Percentiles rank a stretch among this genome's conserved stretches.
Evolutionary conservation across 164 flowering plant species (phyloP).

Genomic region (Tinospora cordifolia): DNA sequence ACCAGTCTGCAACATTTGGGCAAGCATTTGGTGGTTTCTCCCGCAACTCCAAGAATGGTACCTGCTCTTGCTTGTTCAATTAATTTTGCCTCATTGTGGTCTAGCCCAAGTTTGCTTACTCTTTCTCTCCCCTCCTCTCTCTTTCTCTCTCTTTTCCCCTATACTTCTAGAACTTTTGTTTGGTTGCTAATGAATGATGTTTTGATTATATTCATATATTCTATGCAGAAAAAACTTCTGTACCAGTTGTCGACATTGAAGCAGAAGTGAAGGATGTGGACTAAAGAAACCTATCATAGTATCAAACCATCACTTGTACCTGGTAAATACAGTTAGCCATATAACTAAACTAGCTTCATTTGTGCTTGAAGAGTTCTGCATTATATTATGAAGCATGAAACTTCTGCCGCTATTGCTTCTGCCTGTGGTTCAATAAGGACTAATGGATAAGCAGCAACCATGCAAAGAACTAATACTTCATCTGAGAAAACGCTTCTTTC

Average conservation of each 20-base stretch:
- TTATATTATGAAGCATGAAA: too few relatives aligned
- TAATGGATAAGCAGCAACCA: too few relatives aligned
- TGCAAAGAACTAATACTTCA: too few relatives aligned
- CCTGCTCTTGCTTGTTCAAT: background rate
- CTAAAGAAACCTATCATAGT: constrained; percentile 19
- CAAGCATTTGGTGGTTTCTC: constrained; percentile 50
- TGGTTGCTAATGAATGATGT: background rate
- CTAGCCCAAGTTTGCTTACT: background rate
- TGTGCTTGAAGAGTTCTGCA: too few relatives aligned
- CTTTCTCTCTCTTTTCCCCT: too few relatives aligned
- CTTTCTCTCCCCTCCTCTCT: too few relatives aligned
- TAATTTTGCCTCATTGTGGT: background rate
- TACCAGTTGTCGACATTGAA: constrained; percentile 67
- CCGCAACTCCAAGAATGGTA: constrained; percentile 53
- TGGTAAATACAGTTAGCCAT: background rate
- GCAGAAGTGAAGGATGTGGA: constrained; percentile 82
- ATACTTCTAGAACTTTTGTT: background rate
- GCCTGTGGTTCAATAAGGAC: too few relatives aligned
- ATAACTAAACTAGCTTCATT: background rate
- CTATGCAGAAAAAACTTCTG: constrained; percentile 40
- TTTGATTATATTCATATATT: background rate
- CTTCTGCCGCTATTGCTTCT: too few relatives aligned
- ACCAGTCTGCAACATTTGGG: constrained; percentile 38
- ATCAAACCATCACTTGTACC: background rate
- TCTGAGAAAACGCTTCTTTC: too few relatives aligned